Evolutionary conservation across 352 stramenopile species (phyloP).

Genomic region (Phytophthora constricta): DNA sequence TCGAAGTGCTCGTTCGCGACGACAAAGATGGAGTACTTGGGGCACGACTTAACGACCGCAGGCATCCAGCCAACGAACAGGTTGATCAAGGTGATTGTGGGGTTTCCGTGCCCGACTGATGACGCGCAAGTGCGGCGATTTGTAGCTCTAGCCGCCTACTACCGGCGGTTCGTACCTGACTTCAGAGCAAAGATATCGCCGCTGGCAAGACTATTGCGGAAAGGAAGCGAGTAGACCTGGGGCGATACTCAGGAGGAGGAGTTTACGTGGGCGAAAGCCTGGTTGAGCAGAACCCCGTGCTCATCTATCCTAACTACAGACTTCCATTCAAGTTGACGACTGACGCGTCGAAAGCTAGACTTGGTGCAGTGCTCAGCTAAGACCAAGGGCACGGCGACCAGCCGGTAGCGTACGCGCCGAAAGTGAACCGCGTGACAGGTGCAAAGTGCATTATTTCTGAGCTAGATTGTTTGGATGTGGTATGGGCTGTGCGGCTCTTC

Average conservation of each 20-base stretch:
- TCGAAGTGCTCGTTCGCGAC: slow-evolving; percentile 30
- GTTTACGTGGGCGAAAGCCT: slow-evolving; percentile 29
- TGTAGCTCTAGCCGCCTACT: slow-evolving; percentile 35
- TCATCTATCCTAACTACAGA: slow-evolving; percentile 32
- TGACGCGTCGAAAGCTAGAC: slow-evolving; percentile 6
- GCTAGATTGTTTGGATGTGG: slow-evolving; percentile 36
- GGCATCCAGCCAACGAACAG: no score
- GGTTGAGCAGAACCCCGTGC: no score
- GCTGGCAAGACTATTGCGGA: slow-evolving; percentile 29
- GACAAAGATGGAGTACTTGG: slow-evolving; percentile 27
- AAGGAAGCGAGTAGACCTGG: slow-evolving; percentile 28
- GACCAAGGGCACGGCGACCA: no score
- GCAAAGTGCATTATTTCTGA: slow-evolving; percentile 33
- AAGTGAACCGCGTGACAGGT: slow-evolving; percentile 16
- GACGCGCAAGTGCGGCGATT: no score
- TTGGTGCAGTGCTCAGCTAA: slow-evolving; percentile 25
- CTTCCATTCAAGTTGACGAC: slow-evolving; percentile 41
- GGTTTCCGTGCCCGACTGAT: no score
- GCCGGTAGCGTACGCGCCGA: slow-evolving; percentile 25
- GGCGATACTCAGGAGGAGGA: slow-evolving; percentile 11
- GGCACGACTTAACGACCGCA: slow-evolving; percentile 37
- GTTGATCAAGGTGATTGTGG: no score
- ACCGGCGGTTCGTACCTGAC: slow-evolving; percentile 23
- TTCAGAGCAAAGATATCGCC: slow-evolving; percentile 24
- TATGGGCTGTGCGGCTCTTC: no score